Base-by-base conservation (phyloP, 306 rosid genomes). In the Dalbergia cochinchinensis region DNA sequence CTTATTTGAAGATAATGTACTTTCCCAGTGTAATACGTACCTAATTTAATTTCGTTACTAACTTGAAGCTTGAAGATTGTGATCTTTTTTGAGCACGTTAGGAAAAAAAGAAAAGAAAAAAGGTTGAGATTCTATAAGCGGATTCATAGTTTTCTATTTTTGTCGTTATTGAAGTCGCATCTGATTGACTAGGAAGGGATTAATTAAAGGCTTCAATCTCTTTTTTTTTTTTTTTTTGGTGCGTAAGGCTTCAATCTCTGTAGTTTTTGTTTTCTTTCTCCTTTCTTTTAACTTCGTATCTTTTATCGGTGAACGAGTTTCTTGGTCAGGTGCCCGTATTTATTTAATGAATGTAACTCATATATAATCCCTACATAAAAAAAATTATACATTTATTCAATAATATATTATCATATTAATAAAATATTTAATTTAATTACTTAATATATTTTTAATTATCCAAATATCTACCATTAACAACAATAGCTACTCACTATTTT, bases 231-330 rank as follows among this genome's bases (percentile, higher is more conserved):
- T n/a, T n/a, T n/a, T n/a, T n/a, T n/a, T n/a, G n/a, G n/a, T n/a
- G n/a, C n/a, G n/a, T n/a, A n/a, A n/a, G n/a, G 34, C 33, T 11
- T 53, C 59, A 78, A 12, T 11, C 41, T 31, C 39, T 51, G n/a
- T 53, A 5, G 10, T 44, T 58, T 51, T 15, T 8, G 6, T 75
- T 79, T 42, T 53, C 45, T 2, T 5, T 72, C 39, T 11, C 1
- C 19, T 74, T 59, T 45, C 18, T 42, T 72, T 34, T 42, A 6
- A 6, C 7, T 55, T 69, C 57, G 67, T 63, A 74, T 80, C 58
- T 63, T 68, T 60, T 47, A 75, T 75, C 20, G 70, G 63, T 79
- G 83, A 80, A 80, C 55, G 65, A 69, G 84, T 71, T 76, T 73
- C 34, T 77, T 48, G 61, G 64, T 72, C 57, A 60, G 88, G 62